These are phyloP conservation scores for Pseudopithomyces chartarum DNA, from an alignment of 2,329 filamentous ascomycete species.

Conservation along the genomic window DNA sequence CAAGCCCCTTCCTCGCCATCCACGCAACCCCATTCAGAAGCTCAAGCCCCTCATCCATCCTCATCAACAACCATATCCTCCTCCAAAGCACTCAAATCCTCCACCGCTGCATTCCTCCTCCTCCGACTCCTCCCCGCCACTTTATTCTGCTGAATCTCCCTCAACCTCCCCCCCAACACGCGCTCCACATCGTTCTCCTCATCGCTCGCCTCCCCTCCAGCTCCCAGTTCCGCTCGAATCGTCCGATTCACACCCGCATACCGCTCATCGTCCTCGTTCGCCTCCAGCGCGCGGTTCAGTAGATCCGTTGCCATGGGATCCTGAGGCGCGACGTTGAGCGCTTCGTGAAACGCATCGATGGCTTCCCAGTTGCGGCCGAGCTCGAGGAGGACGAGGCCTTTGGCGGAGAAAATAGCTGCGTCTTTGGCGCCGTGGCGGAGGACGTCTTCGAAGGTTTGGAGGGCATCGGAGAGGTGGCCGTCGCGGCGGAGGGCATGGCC, in stretches of 20 bases:
- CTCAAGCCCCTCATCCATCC: conserved; percentile 48
- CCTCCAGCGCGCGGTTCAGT: conserved; percentile 67
- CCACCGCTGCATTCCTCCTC: conserved; percentile 52
- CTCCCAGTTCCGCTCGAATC: neutral
- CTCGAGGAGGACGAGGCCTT: conserved; percentile 84
- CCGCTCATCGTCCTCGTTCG: conserved; percentile 42
- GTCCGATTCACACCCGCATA: conserved; percentile 4
- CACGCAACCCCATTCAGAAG: neutral
- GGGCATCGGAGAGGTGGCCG: conserved; percentile 70
- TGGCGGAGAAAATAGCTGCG: conserved; percentile 76
- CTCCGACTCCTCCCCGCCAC: conserved; percentile 62
- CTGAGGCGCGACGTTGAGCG: conserved; percentile 76
- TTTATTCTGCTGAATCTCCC: conserved; percentile 49
- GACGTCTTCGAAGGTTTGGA: conserved; percentile 85
- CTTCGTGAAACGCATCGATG: conserved; percentile 81
- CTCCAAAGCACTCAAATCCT: conserved; percentile 46
- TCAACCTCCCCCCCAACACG: conserved; percentile 57
- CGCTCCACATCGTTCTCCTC: conserved; percentile 59
- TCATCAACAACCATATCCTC: conserved; percentile 63
- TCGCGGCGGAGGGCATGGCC: conserved; percentile 83
- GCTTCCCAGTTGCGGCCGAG: conserved; percentile 76
- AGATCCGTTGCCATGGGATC: conserved; percentile 82
- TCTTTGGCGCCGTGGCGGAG: conserved; percentile 82
- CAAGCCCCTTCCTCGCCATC: neutral
- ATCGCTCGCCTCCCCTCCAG: conserved; percentile 19